Evolutionary conservation across 306 rosid species (phyloP).

Genomic region (Begonia loranthoides): DNA sequence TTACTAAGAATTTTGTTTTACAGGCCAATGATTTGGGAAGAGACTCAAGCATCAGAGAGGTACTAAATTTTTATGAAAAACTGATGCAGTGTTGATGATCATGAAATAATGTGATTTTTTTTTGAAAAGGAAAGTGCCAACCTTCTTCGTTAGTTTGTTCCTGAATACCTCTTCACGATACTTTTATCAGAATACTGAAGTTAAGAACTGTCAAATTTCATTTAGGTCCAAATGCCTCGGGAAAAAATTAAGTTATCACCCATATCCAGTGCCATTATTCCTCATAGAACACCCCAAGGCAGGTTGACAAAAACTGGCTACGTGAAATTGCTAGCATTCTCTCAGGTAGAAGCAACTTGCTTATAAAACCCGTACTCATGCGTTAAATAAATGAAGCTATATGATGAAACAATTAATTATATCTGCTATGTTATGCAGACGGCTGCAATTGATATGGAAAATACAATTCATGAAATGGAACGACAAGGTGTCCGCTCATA

Average conservation of each 20-base stretch:
- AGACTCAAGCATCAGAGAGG: constrained; percentile 51
- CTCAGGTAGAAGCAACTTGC: constrained; percentile 43
- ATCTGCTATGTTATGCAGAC: constrained; percentile 25
- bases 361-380: neutral
- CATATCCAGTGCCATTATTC: constrained; percentile 63
- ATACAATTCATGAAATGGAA: constrained; percentile 64
- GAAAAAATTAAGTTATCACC: constrained; percentile 85
- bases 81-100: constrained; percentile 3
- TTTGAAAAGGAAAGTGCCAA: neutral
- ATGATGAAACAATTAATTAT: neutral
- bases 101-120: neutral
- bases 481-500: constrained; percentile 81
- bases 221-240: constrained; percentile 77
- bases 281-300: constrained; percentile 64
- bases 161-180: neutral
- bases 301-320: constrained; percentile 67
- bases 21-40: constrained; percentile 38
- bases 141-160: neutral
- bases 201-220: constrained; percentile 5
- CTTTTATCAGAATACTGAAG: constrained; percentile 4
- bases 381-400: neutral
- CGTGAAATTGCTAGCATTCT: constrained; percentile 69
- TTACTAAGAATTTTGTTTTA: constrained; percentile 11
- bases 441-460: constrained; percentile 84
- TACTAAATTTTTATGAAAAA: constrained; percentile 11